Base-by-base conservation (phyloP, 2,329 filamentous ascomycete genomes). In the Juglanconis oblonga region DNA sequence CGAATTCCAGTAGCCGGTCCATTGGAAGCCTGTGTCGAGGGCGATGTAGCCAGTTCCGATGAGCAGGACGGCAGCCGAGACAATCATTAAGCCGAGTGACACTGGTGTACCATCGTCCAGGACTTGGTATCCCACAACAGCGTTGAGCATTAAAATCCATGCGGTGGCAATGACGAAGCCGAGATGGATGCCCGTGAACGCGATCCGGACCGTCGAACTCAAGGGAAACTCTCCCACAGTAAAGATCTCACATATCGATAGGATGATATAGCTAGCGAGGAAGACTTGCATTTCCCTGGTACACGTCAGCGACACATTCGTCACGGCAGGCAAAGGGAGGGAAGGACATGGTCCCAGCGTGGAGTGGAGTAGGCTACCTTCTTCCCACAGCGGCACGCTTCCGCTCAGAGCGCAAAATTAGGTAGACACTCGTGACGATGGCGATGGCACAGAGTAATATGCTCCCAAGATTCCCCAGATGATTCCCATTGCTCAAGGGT, bases 211-310 rank as follows among this genome's bases (percentile, higher is more conserved):
- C 53, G 77, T 85, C 55, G 81, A 77, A 66, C 84, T 79, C 24
- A 97, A 77, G 3, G 94, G 92, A 69, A 99, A 94, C 35, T 88
- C 90, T 67, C 95, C 95, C 40, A 98, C 87, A 0, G 92, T 93
- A 77, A 99, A 97, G 70, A 99, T 97, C 74, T 98, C 95, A 76
- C 93, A 97, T 69, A 99, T 90, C 68, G 90, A 87, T 63, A 98
- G 87, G 61, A 98, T 76, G 59, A 96, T 89, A 73, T 92, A 99
- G 54, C 90, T 88, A 47, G 91, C 64, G 54, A 99, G 84, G 77
- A 99, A 98, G 38, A 97, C 70, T 81, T 99, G 95, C 85, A 99
- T 98, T 76, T 99, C 95, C 74, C 95, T 96, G 70, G 24, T 11
- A 9, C 8, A 33, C 36, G n/a, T 62, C 35, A 58, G 47, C 10